These are phyloP conservation scores for Phytomonas serpens DNA, from an alignment of 208 protist species.

Conservation along the genomic window DNA sequence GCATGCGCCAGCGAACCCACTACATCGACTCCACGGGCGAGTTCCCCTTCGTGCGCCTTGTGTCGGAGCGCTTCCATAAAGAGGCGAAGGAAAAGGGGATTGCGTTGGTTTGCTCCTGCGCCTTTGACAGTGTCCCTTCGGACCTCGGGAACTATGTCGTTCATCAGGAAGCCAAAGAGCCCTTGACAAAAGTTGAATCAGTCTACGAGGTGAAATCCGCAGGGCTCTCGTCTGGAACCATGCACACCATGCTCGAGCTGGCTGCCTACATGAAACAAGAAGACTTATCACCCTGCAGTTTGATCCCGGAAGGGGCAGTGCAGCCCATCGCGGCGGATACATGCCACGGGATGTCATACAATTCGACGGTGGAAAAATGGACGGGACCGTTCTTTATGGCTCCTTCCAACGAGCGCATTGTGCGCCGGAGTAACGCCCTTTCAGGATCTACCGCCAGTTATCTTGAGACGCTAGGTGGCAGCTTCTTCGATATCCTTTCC, in stretches of 20 bases:
- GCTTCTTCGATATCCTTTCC: conserved; percentile 19
- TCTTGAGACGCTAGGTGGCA: conserved; percentile 37
- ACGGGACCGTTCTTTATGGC: conserved; percentile 59
- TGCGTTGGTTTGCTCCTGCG: conserved; percentile 70
- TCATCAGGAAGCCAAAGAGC: conserved; percentile 31
- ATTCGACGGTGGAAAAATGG: conserved; percentile 27
- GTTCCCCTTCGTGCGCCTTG: conserved; percentile 59
- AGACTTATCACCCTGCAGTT: conserved; percentile 33
- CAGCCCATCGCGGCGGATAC: conserved; percentile 25
- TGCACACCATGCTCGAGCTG: conserved; percentile 33
- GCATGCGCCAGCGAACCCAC: conserved; percentile 64
- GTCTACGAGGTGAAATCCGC: conserved; percentile 28
- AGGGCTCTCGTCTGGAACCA: conserved; percentile 59
- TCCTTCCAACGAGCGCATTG: conserved; percentile 58
- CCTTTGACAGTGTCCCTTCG: conserved; percentile 81
- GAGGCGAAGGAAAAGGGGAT: conserved; percentile 48
- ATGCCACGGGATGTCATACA: conserved; percentile 49
- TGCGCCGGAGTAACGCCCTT: conserved; percentile 80
- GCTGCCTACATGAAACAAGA: conserved; percentile 16
- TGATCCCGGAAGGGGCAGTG: conserved; percentile 30
- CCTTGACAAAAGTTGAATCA: conserved; percentile 32
- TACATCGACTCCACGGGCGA: conserved; percentile 92
- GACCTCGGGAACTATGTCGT: conserved; percentile 84
- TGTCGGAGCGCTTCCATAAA: conserved; percentile 61
- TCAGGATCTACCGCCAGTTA: conserved; percentile 39